Base-by-base conservation (phyloP, 2,329 filamentous ascomycete genomes). In the Coniochaeta sp. region DNA sequence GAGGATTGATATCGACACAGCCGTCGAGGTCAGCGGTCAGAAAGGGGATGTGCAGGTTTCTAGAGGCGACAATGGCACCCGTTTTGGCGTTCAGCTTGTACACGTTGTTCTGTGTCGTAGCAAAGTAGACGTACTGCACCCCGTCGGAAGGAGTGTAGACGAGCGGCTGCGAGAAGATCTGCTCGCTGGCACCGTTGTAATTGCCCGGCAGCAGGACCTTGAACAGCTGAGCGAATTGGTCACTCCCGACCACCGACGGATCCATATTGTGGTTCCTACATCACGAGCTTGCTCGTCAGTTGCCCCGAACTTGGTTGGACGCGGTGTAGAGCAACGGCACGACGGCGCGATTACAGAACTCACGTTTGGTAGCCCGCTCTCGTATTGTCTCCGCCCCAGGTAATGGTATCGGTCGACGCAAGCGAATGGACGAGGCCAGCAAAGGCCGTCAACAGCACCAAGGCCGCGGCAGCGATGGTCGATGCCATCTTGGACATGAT, bases 211-310 rank as follows among this genome's bases (percentile, higher is more conserved):
- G 73, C 0, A 66, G 56, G 0, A 79, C 79, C 65, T 74, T 77
- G 73, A 83, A 86, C 8, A 85, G 70, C 61, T 83, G 79, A 22
- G 77, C 80, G 63, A 86, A 87, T 58, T 81, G 76, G 2, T 78
- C 70, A 60, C 80, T 82, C 44, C 74, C 77, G 1, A 87, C 82
- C 9, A 86, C 72, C 16, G 79, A 75, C 1, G 84, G 84, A 66
- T 87, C 82, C 79, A 87, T 82, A 70, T 87, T 87, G 67, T 87
- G 84, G 66, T 84, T 86, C 22, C 70, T 72, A 54, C 6, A 55
- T 64, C 52, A 63, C 22, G 17, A 9, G 26, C 6, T 3, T 38
- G 36, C n/a, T 31, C 7, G n/a, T 58, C 43, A 33, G 43, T 17
- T 6, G 31, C 17, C n/a, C 47, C 3, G 12, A 17, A 9, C 34